Conservation (phyloP, 257 asterid species). For the Ilex aquifolium region DNA sequence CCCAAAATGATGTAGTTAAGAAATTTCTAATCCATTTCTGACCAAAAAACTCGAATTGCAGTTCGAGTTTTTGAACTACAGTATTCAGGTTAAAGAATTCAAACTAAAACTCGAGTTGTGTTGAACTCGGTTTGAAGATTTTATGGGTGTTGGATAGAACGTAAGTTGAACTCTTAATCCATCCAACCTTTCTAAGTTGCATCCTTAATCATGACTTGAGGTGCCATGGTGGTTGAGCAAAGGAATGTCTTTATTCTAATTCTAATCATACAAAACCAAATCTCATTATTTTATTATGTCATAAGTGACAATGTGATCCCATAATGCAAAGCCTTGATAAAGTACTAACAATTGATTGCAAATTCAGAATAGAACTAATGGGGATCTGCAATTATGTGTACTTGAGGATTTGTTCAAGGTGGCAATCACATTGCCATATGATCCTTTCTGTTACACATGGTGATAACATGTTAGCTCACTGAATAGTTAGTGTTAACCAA, state of each 20-base stretch:
- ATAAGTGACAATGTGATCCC: too few relatives aligned
- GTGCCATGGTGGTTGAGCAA: conserved; percentile 14
- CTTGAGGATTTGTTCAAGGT: conserved; percentile 15
- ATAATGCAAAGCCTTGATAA: too few relatives aligned
- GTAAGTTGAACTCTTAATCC: too few relatives aligned
- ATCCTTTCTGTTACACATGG: not conserved
- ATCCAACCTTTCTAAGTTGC: too few relatives aligned
- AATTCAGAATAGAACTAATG: not conserved
- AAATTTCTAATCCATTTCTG: too few relatives aligned
- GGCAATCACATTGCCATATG: conserved; percentile 22
- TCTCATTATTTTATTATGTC: conserved; percentile 1
- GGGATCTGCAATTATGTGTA: conserved; percentile 11
- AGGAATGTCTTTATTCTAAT: conserved; percentile 17
- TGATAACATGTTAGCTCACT: not conserved
- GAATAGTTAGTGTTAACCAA: not conserved
- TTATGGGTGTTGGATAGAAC: too few relatives aligned
- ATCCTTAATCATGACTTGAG: not conserved
- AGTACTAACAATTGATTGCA: not conserved
- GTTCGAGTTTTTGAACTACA: too few relatives aligned
- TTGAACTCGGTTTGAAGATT: too few relatives aligned
- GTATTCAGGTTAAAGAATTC: too few relatives aligned
- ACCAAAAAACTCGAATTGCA: too few relatives aligned
- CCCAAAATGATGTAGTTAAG: too few relatives aligned
- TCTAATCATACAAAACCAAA: conserved; percentile 7
- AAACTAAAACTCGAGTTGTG: too few relatives aligned